Percentiles rank a stretch among this genome's conserved stretches.
phyloP scores from a whole-genome alignment of 371 early-diverging fungal genomes.

The Mucor circinelloides region DNA sequence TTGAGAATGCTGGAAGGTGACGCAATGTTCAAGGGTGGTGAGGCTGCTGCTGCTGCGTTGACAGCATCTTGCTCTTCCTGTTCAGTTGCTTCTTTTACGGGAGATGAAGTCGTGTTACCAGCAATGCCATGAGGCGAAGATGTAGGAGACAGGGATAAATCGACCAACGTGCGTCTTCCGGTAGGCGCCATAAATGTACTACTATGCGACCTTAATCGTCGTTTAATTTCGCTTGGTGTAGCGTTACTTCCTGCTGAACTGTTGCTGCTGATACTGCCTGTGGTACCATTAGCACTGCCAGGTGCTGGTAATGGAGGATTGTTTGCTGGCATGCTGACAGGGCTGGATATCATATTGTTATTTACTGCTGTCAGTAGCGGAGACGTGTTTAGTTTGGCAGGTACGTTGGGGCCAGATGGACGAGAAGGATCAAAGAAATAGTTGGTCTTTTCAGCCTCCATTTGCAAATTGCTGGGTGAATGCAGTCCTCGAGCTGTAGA shows the following conservation, averaged over 20 bases:
- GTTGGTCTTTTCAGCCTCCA: slow-evolving; percentile 22
- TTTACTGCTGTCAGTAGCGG: background rate
- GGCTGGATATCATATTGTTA: background rate
- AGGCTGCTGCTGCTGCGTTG: background rate
- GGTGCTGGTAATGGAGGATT: background rate
- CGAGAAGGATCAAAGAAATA: slow-evolving; percentile 24
- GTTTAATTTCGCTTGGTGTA: slow-evolving; percentile 1
- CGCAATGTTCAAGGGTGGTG: background rate
- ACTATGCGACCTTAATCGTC: slow-evolving; percentile 13
- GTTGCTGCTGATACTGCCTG: background rate
- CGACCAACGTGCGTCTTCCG: slow-evolving; percentile 3
- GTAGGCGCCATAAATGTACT: background rate
- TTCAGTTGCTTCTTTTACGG: background rate
- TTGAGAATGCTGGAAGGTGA: background rate
- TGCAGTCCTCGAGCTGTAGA: background rate
- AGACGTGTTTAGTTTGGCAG: background rate
- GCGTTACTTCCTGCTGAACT: background rate
- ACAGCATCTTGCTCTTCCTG: background rate
- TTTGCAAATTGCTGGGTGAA: slow-evolving; percentile 6
- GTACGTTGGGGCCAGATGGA: background rate
- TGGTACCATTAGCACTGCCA: background rate
- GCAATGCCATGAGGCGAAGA: background rate
- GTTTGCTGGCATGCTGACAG: background rate
- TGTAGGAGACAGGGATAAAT: background rate
- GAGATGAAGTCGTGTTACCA: background rate